These are phyloP conservation scores for Entomophthora muscae DNA, from an alignment of 371 early-diverging fungal species.

Conservation along the genomic window DNA sequence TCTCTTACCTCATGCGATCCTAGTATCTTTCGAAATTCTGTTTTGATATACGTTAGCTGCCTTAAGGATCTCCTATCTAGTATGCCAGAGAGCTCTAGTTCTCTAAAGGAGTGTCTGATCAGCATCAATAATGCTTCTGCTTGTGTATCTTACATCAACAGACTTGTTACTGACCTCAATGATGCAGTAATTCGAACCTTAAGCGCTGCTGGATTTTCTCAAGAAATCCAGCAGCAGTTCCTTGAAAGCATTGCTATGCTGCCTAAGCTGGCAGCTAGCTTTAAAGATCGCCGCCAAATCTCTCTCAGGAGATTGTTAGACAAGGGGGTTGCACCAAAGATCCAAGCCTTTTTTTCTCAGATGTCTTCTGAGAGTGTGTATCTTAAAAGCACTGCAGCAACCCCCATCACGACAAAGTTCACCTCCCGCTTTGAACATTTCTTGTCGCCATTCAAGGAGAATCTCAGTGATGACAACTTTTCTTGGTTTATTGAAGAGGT, in stretches of 20 bases:
- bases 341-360: conserved; percentile 6
- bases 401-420: conserved; percentile 1
- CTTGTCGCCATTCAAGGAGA: neutral
- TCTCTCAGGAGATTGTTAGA: conserved; percentile 1
- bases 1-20: conserved; percentile 6
- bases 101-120: neutral
- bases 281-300: neutral
- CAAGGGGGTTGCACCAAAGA: neutral
- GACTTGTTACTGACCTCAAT: neutral
- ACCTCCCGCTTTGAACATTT: neutral
- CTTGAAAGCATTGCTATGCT: neutral
- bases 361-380: neutral
- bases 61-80: conserved; percentile 1
- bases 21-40: neutral
- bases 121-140: neutral
- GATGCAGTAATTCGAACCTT: neutral
- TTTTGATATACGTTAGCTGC: neutral
- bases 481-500: neutral
- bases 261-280: neutral
- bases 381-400: neutral
- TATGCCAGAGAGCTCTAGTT: neutral
- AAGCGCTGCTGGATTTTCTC: neutral
- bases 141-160: neutral
- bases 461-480: neutral
- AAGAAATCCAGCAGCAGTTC: neutral